Evolutionary conservation across 2,329 filamentous ascomycete genomes (phyloP), one percentile per base, ranked within the genome.

Genomic region (Colletotrichum sp.): DNA sequence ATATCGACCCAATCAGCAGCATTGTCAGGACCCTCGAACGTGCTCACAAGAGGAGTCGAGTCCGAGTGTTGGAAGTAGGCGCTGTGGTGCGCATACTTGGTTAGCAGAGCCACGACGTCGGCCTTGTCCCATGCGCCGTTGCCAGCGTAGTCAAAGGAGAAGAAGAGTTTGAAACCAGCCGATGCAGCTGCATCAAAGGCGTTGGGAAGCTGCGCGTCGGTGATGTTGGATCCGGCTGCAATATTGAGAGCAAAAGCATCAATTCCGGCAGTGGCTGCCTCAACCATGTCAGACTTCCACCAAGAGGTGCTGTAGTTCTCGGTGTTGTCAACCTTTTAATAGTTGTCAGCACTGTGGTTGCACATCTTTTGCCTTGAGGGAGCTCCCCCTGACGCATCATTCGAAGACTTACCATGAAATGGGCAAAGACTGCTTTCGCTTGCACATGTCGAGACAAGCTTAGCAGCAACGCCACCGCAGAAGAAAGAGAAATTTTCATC

Each of bases 281-380:
- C 39, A 0, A n/a, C 18, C 39, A 49, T 49, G 39, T 49, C 39
- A n/a, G 39, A 49, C 39, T 49, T 49, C 39, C 39, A 49, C 39
- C 39, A 49, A 7, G 39, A 49, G 0, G 39, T 49, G 39, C 39
- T 49, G 18, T 49, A 49, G 18, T n/a, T 49, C 39, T 49, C 39
- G 39, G 39, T 49, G 39, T 49, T 49, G 18, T 49, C 39, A 49
- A 49, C 39, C 39, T 49, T 2, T n/a, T n/a, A 0, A 44, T 44
- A 0, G 2, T 44, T n/a, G 18, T 44, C 39, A 44, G 39, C 18
- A 44, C 0, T 10, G 39, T 5, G 39, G 9, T 4, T 6, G 39
- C 2, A 0, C 18, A 0, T 44, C 8, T 2, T 44, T 0, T n/a
- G 39, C 39, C 5, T 4, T 12, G 0, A n/a, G 0, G 39, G 0